A percentile compares a stretch with the other conserved stretches of the same genome.
These are phyloP conservation scores for Talaromyces adpressus DNA, from an alignment of 495 filamentous ascomycete genomes.

Conservation along the genomic window DNA sequence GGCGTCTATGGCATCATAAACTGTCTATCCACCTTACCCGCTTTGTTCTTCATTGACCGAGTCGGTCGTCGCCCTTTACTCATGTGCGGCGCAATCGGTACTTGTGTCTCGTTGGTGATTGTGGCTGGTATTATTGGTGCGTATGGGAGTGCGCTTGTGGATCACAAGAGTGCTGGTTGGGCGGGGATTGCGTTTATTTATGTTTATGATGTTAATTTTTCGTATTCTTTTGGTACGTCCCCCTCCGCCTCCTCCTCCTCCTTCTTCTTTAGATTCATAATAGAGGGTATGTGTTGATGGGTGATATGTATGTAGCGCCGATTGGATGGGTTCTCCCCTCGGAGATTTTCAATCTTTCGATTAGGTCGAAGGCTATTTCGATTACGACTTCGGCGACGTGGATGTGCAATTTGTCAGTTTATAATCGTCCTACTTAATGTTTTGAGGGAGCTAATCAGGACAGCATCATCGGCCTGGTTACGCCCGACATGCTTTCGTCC, in stretches of 20 bases:
- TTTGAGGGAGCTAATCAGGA: not conserved
- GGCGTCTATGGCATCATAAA: conserved; percentile 77
- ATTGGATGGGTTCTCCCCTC: conserved; percentile 38
- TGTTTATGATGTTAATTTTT: conserved; percentile 76
- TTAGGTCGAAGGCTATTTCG: conserved; percentile 31
- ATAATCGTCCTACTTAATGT: not conserved
- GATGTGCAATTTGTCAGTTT: conserved; percentile 37
- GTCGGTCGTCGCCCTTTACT: conserved; percentile 56
- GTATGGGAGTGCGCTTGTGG: conserved; percentile 50
- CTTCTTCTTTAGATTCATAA: not conserved
- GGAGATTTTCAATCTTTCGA: conserved; percentile 33
- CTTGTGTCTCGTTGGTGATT: conserved; percentile 64
- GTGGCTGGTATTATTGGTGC: conserved; percentile 67
- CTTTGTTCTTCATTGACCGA: conserved; percentile 69
- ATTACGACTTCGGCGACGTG: conserved; percentile 34
- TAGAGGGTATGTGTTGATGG: not conserved
- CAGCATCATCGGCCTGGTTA: conserved; percentile 66
- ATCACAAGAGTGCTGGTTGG: conserved; percentile 63
- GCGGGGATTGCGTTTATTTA: conserved; percentile 74
- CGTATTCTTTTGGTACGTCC: conserved; percentile 41
- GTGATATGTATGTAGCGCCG: conserved; percentile 16
- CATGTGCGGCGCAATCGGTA: conserved; percentile 38
- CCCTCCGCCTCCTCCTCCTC: not conserved
- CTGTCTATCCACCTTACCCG: conserved; percentile 67
- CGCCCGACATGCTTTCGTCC: conserved; percentile 62